Evolutionary conservation across 139 green algal species (phyloP).

Genomic region (Trebouxia sp.): DNA sequence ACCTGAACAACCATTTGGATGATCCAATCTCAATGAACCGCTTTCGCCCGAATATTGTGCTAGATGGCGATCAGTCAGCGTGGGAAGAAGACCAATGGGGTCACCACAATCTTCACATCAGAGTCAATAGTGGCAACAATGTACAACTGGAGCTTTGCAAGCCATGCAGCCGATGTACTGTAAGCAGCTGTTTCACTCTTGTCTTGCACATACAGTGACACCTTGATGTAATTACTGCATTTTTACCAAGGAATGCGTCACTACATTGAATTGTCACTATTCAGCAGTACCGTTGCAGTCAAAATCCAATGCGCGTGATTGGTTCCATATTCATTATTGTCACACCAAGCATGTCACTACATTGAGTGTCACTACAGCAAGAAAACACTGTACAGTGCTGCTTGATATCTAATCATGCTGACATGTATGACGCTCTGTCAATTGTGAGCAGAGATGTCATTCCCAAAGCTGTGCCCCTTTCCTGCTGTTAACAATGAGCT

Average conservation of each 20-base stretch:
- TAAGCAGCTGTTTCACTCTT: background rate
- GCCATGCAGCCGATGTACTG: constrained; percentile 69
- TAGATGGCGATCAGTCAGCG: constrained; percentile 37
- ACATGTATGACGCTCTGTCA: too few relatives aligned
- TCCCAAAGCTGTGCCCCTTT: too few relatives aligned
- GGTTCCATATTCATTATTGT: background rate
- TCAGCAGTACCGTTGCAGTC: background rate
- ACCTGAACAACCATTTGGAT: constrained; percentile 61
- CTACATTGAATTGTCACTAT: background rate
- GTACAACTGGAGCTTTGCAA: constrained; percentile 61
- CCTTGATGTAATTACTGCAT: background rate
- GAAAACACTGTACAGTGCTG: too few relatives aligned
- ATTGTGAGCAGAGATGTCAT: too few relatives aligned
- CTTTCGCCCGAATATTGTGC: constrained; percentile 78
- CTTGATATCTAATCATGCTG: too few relatives aligned
- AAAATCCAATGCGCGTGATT: too few relatives aligned
- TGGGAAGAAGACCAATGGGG: constrained; percentile 70
- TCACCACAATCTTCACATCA: background rate
- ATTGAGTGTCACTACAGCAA: background rate
- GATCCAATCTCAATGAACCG: constrained; percentile 66
- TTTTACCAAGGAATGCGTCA: background rate
- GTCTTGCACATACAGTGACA: background rate
- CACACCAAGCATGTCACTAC: background rate
- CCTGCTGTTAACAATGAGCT: too few relatives aligned
- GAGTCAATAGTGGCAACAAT: background rate